Percentiles rank a stretch among this genome's conserved stretches.
Conservation (phyloP, 768 basidiomycete genomes). For the Pleurotus citrinopileatus region DNA sequence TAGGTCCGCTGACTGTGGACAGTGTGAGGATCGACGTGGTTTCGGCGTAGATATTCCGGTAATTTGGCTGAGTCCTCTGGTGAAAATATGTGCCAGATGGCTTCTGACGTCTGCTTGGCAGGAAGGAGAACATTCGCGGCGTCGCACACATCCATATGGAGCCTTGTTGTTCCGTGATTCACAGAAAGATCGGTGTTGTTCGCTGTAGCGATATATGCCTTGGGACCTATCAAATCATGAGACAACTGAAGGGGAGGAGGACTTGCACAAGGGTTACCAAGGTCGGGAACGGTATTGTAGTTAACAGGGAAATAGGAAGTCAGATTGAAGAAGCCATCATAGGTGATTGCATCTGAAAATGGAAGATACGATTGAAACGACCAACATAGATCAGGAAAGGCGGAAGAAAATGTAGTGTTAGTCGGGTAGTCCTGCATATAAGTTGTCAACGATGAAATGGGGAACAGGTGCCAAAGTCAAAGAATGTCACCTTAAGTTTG, state of each 20-base stretch:
- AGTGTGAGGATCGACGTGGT: background rate
- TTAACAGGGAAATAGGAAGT: background rate
- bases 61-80: background rate
- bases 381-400: background rate
- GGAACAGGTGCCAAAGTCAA: background rate
- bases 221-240: background rate
- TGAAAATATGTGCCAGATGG: conserved; percentile 3
- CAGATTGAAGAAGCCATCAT: background rate
- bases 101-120: background rate
- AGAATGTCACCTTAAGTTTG: conserved; percentile 1
- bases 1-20: background rate
- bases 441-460: background rate
- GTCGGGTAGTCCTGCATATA: background rate
- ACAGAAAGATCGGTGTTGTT: background rate
- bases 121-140: conserved; percentile 1
- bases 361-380: background rate
- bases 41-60: background rate
- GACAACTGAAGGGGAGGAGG: background rate
- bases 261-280: background rate
- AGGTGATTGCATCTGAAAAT: background rate
- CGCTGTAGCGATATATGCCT: conserved; percentile 3
- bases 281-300: background rate
- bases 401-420: background rate
- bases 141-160: conserved; percentile 6
- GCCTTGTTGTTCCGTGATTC: background rate